Evolutionary conservation across 2,329 filamentous ascomycete genomes (phyloP), one percentile per base, ranked within the genome.

Genomic region (Fusarium kyushuense): DNA sequence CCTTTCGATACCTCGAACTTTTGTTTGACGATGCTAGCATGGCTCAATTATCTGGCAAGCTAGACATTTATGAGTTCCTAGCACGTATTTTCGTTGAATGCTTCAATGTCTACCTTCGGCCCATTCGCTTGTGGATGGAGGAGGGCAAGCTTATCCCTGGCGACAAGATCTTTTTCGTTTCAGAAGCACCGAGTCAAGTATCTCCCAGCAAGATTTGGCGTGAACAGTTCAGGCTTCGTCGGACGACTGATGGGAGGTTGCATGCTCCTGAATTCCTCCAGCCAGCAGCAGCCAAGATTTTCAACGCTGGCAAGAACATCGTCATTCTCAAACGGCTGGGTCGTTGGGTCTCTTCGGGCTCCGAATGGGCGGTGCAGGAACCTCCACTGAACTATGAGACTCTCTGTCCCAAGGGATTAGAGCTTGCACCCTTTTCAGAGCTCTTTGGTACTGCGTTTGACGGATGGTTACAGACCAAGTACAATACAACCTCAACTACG

Each of bases 301-400:
- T 97, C 72, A 93, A 90, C 2, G 90, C 93, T 2, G 95, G 95
- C 1, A 97, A 97, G 78, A 96, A 91, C 72, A 90, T 96, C 56
- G 88, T 96, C 2, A 91, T 97, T 43, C 80, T 97, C n/a, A 90
- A 90, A 63, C 87, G 90, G 47, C 82, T 97, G 13, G 87, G 89
- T 40, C 83, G 85, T 56, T 83, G 86, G 62, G 76, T 81, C 48
- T 71, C 78, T 47, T 74, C 71, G 58, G 76, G 74, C 76, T 69
- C 65, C 4, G 59, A 71, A 6, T 71, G 63, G 48, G 51, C 56
- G 58, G 78, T 63, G 41, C 76, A 61, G 53, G 85, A 84, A 65
- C 84, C 80, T 33, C 79, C 70, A 16, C 77, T 93, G n/a, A 82
- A 87, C 38, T 89, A 89, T 62, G 81, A 85, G 2, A 78, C 82